A percentile compares a stretch with the other conserved stretches of the same genome.
These are phyloP conservation scores for Vaccinium darrowii DNA, from an alignment of 148 eudicot species.

Conservation along the genomic window DNA sequence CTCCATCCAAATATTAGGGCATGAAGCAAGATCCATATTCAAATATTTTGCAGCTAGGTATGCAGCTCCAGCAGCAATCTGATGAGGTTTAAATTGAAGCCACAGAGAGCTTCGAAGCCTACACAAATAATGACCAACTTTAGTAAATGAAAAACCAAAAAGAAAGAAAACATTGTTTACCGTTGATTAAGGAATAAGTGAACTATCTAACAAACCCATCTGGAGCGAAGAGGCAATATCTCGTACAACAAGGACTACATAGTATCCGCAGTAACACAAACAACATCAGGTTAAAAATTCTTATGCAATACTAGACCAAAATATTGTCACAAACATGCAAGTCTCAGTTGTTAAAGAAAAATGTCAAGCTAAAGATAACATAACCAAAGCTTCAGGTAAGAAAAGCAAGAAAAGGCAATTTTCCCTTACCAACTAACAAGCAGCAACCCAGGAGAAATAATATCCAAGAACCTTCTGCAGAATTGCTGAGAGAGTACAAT, in stretches of 20 bases:
- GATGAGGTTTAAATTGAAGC: slow-evolving; percentile 96
- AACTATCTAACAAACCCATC: slow-evolving; percentile 27
- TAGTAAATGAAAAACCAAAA: slow-evolving; percentile 7
- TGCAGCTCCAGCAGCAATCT: slow-evolving; percentile 97
- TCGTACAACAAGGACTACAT: slow-evolving; percentile 23
- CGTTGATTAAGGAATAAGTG: slow-evolving; percentile 2
- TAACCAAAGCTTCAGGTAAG: slow-evolving; percentile 27
- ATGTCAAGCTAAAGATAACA: slow-evolving; percentile 20
- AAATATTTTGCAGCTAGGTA: slow-evolving; percentile 83
- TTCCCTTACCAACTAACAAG: slow-evolving; percentile 76
- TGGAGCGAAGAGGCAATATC: slow-evolving; percentile 29
- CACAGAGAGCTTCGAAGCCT: slow-evolving; percentile 93
- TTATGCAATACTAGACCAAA: not conserved
- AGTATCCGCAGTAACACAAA: slow-evolving; percentile 28
- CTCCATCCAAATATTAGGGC: slow-evolving; percentile 67
- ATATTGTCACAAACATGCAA: slow-evolving; percentile 1
- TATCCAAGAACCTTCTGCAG: slow-evolving; percentile 65
- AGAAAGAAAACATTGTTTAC: not conserved
- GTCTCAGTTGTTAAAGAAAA: slow-evolving; percentile 13
- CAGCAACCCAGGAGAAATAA: slow-evolving; percentile 69
- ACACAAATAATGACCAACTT: slow-evolving; percentile 24
- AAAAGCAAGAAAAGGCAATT: slow-evolving; percentile 52
- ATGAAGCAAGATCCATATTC: slow-evolving; percentile 68
- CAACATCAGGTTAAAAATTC: slow-evolving; percentile 28
- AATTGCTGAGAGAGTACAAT: slow-evolving; percentile 55